Percentiles rank a stretch among this genome's conserved stretches.
Evolutionary conservation across 2,329 filamentous ascomycete species (phyloP).

Genomic region (Cadophora sp.): DNA sequence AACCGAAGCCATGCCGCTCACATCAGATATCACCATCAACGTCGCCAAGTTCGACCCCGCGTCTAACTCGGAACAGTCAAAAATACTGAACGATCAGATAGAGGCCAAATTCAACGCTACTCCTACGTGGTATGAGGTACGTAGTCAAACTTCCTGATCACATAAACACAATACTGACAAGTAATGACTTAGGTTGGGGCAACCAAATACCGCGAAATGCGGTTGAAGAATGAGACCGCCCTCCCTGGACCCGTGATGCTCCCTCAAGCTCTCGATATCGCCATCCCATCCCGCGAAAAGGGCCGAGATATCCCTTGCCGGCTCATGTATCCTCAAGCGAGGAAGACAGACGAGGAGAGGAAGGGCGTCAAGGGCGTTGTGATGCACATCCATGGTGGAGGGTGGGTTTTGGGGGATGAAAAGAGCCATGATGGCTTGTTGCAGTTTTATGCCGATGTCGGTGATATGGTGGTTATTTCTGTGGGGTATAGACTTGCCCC

Average conservation of each 20-base stretch:
- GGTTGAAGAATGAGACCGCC: constrained; percentile 58
- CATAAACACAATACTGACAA: neutral
- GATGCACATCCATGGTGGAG: constrained; percentile 63
- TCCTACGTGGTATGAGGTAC: constrained; percentile 59
- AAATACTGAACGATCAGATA: constrained; percentile 51
- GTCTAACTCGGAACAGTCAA: constrained; percentile 49
- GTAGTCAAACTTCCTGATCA: neutral
- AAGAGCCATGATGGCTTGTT: constrained; percentile 49
- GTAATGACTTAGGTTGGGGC: constrained; percentile 55
- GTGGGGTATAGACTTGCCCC: constrained; percentile 67
- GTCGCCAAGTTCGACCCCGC: constrained; percentile 52
- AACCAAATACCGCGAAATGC: constrained; percentile 59
- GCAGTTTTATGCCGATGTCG: constrained; percentile 56
- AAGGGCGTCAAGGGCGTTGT: constrained; percentile 56
- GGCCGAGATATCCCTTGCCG: constrained; percentile 59
- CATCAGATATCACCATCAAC: constrained; percentile 50
- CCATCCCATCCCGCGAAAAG: constrained; percentile 58
- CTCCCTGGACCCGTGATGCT: constrained; percentile 56
- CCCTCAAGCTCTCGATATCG: constrained; percentile 53
- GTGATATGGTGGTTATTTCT: constrained; percentile 57
- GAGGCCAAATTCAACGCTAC: constrained; percentile 42
- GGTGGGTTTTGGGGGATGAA: constrained; percentile 47
- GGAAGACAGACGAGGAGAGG: constrained; percentile 53
- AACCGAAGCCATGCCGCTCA: constrained; percentile 43
- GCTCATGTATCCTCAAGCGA: constrained; percentile 33